These are phyloP conservation scores for Chytriomyces confervae DNA, from an alignment of 192 early-diverging fungal genomes.

Conservation along the genomic window DNA sequence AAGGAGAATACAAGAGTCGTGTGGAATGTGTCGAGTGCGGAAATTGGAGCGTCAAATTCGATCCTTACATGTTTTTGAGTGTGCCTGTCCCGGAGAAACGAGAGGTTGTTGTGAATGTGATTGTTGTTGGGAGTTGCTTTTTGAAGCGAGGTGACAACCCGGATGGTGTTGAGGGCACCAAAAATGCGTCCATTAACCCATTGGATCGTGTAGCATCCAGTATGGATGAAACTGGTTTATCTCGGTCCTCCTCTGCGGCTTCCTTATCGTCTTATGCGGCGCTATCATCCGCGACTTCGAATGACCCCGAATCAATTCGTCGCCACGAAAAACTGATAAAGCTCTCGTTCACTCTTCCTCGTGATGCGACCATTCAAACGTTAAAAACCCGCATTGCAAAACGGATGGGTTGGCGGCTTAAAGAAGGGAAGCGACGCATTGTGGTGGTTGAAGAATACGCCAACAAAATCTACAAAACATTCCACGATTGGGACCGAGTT, in stretches of 20 bases:
- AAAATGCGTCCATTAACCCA: neutral
- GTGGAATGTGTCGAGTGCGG: slow-evolving; percentile 62
- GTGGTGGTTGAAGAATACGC: slow-evolving; percentile 61
- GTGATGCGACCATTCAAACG: slow-evolving; percentile 66
- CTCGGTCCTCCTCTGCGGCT: slow-evolving; percentile 9
- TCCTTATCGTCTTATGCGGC: neutral
- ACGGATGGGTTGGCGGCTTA: slow-evolving; percentile 49
- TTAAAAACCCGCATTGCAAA: slow-evolving; percentile 69
- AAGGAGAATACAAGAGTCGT: slow-evolving; percentile 72
- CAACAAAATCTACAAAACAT: slow-evolving; percentile 62
- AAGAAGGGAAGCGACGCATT: slow-evolving; percentile 18
- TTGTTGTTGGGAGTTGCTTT: slow-evolving; percentile 20
- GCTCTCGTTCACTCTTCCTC: slow-evolving; percentile 52
- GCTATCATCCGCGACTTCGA: neutral
- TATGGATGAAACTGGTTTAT: neutral
- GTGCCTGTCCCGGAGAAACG: slow-evolving; percentile 77
- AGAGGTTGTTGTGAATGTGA: slow-evolving; percentile 51
- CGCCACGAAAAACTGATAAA: slow-evolving; percentile 10
- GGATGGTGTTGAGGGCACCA: neutral
- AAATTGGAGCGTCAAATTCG: slow-evolving; percentile 76
- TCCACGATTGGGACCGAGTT: slow-evolving; percentile 56
- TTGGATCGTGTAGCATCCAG: slow-evolving; percentile 5
- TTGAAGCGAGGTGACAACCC: neutral
- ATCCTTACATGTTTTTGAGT: slow-evolving; percentile 81
- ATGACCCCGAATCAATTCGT: slow-evolving; percentile 3